These are phyloP conservation scores for Fusarium ambrosium DNA, from an alignment of 2,329 filamentous ascomycete genomes.

Conservation along the genomic window DNA sequence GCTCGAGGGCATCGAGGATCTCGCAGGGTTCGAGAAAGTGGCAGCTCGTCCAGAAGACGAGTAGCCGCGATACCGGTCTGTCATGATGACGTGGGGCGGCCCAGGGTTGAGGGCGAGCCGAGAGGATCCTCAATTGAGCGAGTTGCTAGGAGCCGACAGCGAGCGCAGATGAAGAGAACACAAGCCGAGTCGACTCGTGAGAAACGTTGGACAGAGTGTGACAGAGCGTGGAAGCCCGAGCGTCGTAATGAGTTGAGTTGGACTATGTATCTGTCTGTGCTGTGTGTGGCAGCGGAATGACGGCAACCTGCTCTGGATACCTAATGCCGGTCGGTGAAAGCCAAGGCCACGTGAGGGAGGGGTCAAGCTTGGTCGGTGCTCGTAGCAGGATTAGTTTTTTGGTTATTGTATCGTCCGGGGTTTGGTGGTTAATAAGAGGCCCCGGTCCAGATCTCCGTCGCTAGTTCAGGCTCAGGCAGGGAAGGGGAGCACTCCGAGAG, in stretches of 20 bases:
- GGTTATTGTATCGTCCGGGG: slow-evolving; percentile 17
- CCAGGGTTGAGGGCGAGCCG: slow-evolving; percentile 14
- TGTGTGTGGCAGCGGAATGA: slow-evolving; percentile 40
- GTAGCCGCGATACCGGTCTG: slow-evolving; percentile 61
- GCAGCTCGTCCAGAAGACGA: slow-evolving; percentile 59
- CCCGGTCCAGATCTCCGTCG: slow-evolving; percentile 14
- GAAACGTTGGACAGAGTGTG: slow-evolving; percentile 36
- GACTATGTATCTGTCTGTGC: background rate
- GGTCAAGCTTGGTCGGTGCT: slow-evolving; percentile 39
- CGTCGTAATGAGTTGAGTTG: slow-evolving; percentile 31
- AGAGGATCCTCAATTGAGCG: slow-evolving; percentile 21
- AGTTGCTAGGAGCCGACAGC: slow-evolving; percentile 18
- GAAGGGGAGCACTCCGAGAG: slow-evolving; percentile 5
- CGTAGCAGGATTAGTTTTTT: slow-evolving; percentile 24
- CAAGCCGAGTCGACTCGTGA: slow-evolving; percentile 20
- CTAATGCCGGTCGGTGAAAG: slow-evolving; percentile 17
- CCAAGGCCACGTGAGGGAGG: slow-evolving; percentile 48
- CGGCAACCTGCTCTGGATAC: slow-evolving; percentile 26
- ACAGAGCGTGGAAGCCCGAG: slow-evolving; percentile 32
- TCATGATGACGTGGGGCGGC: slow-evolving; percentile 55
- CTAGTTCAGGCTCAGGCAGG: background rate
- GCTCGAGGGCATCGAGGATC: slow-evolving; percentile 66
- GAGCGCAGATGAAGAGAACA: slow-evolving; percentile 11
- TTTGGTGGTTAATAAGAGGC: slow-evolving; percentile 21
- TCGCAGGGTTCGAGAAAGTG: slow-evolving; percentile 63